Evolutionary conservation across 495 filamentous ascomycete genomes (phyloP).

Genomic region (Talaromyces trachyspermus): DNA sequence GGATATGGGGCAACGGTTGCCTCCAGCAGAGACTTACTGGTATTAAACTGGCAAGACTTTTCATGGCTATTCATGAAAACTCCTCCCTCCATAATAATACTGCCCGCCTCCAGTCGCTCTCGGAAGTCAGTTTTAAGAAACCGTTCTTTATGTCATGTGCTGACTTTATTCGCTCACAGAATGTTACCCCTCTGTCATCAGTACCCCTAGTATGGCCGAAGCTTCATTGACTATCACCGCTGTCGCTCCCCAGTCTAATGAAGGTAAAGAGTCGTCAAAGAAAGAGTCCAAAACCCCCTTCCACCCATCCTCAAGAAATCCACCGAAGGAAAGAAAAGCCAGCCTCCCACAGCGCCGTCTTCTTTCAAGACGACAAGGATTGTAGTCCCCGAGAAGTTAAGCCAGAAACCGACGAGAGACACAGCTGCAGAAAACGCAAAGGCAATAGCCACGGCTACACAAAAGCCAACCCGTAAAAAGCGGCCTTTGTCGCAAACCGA

Average conservation of each 20-base stretch:
- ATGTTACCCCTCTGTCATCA: no score
- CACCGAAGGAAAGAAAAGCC: conserved; percentile 16
- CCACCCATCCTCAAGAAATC: conserved; percentile 36
- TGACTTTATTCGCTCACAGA: no score
- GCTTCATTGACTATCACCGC: neutral
- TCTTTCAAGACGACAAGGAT: conserved; percentile 27
- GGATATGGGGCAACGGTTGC: conserved; percentile 36
- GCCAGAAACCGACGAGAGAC: neutral
- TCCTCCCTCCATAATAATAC: conserved; percentile 1
- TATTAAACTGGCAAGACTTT: conserved; percentile 30
- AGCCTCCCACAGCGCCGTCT: conserved; percentile 5
- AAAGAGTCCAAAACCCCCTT: conserved; percentile 13
- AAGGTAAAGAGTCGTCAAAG: neutral
- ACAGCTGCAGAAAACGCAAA: neutral
- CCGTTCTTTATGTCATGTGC: no score
- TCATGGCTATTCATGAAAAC: conserved; percentile 33
- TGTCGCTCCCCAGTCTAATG: neutral
- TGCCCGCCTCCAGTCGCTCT: neutral
- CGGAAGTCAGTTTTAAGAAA: neutral
- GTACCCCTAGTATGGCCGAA: no score
- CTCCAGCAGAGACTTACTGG: conserved; percentile 23
- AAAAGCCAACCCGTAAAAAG: conserved; percentile 21
- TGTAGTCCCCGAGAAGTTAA: neutral
- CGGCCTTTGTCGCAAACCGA: conserved; percentile 25
- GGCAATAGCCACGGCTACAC: neutral